Evolutionary conservation across 352 stramenopile genomes (phyloP).

Genomic region (Pythium insidiosum): DNA sequence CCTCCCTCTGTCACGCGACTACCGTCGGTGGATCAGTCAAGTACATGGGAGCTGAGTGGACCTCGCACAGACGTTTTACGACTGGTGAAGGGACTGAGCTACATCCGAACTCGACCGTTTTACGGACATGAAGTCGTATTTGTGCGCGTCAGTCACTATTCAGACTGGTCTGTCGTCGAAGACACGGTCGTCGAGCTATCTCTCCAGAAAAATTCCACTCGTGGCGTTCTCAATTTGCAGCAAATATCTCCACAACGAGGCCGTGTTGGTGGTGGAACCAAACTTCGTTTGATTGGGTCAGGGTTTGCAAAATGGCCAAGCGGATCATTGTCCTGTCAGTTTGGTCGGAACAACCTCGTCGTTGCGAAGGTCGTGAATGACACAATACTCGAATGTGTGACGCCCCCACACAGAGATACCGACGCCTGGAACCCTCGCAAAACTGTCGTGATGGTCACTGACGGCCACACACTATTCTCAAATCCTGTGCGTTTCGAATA

Average conservation of each 20-base stretch:
- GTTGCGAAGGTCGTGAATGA: conserved; percentile 25
- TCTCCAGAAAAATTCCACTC: conserved; percentile 21
- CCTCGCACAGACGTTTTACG: conserved; percentile 18
- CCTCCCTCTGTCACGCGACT: conserved; percentile 17
- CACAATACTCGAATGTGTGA: conserved; percentile 26
- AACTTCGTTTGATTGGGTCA: conserved; percentile 25
- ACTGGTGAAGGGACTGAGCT: conserved; percentile 35
- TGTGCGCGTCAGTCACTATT: conserved; percentile 31
- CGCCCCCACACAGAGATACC: conserved; percentile 19
- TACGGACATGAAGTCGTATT: conserved; percentile 58
- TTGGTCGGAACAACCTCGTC: conserved; percentile 33
- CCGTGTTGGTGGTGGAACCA: conserved; percentile 29
- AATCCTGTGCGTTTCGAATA: conserved; percentile 53
- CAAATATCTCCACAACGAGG: conserved; percentile 14
- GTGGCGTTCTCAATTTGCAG: conserved; percentile 13
- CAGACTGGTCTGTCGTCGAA: conserved; percentile 34
- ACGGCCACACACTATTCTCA: conserved; percentile 40
- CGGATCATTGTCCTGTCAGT: conserved; percentile 35
- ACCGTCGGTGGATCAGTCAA: conserved; percentile 16
- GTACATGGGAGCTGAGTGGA: conserved; percentile 30
- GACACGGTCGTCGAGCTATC: conserved; percentile 33
- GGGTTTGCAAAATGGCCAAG: conserved; percentile 25
- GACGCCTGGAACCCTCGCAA: conserved; percentile 9
- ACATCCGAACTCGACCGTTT: conserved; percentile 36
- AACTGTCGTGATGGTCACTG: conserved; percentile 50